Evolutionary conservation across 116 monocot genomes (phyloP), one percentile per base, ranked within the genome.

Genomic region (Dioscorea cayenensis): DNA sequence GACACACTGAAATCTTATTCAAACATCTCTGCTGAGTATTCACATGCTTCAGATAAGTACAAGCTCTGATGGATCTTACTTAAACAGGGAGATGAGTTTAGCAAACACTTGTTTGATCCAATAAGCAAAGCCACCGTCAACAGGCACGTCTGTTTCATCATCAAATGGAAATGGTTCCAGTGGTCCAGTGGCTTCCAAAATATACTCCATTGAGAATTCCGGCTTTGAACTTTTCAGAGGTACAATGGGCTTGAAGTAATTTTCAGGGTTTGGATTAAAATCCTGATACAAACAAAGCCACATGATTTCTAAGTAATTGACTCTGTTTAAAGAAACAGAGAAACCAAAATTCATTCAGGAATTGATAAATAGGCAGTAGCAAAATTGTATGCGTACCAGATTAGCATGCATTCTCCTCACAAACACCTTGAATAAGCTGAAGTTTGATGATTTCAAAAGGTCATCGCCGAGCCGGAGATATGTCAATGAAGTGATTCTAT

Each of bases 351-450:
- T 43, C 7, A 0, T 43, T 43, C 7, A 12, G 12, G 1, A 43
- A 43, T 43, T 43, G 43, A 7, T 9, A 43, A 43, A 43, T 9
- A 43, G 7, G 43, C 43, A 43, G 43, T 8, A 43, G 32, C 32
- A 43, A 43, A 43, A 43, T 43, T 43, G 38, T 10, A 32, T 12
- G 43, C 11, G 7, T 74, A 83, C 82, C 77, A 61, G 79, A 68
- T 86, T 72, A 74, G 82, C 82, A 66, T 86, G 86, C 79, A 86
- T 79, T 67, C 70, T 77, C 66, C 49, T 72, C 11, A 82, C 79
- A 37, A 86, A 86, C 7, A 66, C 71, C 79, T 74, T 82, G 55
- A 86, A 82, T 22, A 82, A 64, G 25, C 16, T 76, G 72, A 68
- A 86, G 20, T 86, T 86, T 28, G 64, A 35, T 21, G 28, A 18